Evolutionary conservation across 2,329 filamentous ascomycete genomes (phyloP).

Genomic region (Calonectria naviculata): DNA sequence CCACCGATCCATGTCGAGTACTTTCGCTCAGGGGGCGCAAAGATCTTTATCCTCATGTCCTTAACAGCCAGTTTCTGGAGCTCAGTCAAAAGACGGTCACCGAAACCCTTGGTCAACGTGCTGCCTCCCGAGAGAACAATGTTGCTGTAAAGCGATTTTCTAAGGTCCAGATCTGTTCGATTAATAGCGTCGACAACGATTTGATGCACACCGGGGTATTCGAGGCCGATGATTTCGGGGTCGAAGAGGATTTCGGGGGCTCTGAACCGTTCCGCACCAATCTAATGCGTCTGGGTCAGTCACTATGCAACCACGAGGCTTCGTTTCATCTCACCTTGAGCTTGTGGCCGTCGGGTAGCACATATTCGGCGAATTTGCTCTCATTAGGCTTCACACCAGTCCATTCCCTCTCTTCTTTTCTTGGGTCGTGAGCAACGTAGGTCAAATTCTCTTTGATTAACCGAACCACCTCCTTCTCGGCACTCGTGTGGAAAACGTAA

Average conservation of each 20-base stretch:
- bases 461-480: constrained; percentile 98
- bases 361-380: constrained; percentile 86
- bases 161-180: constrained; percentile 93
- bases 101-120: constrained; percentile 96
- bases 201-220: constrained; percentile 97
- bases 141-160: constrained; percentile 94
- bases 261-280: constrained; percentile 93
- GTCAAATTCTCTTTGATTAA: constrained; percentile 96
- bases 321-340: constrained; percentile 75
- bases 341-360: constrained; percentile 91
- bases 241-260: constrained; percentile 98
- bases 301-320: background rate
- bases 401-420: constrained; percentile 98
- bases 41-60: constrained; percentile 99
- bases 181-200: constrained; percentile 97
- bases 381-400: constrained; percentile 80
- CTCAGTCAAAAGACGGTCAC: constrained; percentile 90
- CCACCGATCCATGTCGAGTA: constrained; percentile 99
- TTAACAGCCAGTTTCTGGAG: constrained; percentile 94
- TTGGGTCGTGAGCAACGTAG: constrained; percentile 91
- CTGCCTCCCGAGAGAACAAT: constrained; percentile 97
- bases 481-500: constrained; percentile 95
- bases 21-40: constrained; percentile 95
- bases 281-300: constrained; percentile 57
- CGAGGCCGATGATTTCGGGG: constrained; percentile 92